A percentile compares a stretch with the other conserved stretches of the same genome.
These are phyloP conservation scores for Daldinia grandis DNA, from an alignment of 495 filamentous ascomycete species.

Conservation along the genomic window DNA sequence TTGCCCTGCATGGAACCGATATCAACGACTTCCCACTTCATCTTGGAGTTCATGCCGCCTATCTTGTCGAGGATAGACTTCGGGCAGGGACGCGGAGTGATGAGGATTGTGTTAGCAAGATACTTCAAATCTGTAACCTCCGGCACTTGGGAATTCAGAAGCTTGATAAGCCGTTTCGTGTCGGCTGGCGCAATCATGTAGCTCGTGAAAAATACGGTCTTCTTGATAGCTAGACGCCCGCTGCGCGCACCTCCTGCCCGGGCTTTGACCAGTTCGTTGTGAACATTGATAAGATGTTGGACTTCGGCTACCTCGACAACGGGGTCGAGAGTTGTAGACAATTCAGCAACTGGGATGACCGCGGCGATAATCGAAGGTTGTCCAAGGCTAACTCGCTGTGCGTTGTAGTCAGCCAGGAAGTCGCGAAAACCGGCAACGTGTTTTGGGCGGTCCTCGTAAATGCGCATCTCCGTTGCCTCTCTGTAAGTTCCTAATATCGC, in stretches of 20 bases:
- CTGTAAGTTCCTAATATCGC: slow-evolving; percentile 85
- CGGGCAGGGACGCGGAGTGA: slow-evolving; percentile 76
- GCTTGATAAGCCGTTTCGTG: slow-evolving; percentile 71
- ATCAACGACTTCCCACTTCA: slow-evolving; percentile 83
- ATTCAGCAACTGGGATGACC: slow-evolving; percentile 87
- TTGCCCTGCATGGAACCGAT: slow-evolving; percentile 76
- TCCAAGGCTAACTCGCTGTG: slow-evolving; percentile 48
- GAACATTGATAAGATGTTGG: slow-evolving; percentile 86
- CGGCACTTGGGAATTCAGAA: slow-evolving; percentile 67
- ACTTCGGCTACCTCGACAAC: slow-evolving; percentile 83
- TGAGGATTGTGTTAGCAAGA: slow-evolving; percentile 91
- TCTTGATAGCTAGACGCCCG: slow-evolving; percentile 73
- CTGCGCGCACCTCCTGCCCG: slow-evolving; percentile 42
- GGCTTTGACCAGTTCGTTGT: slow-evolving; percentile 67
- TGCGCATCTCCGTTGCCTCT: slow-evolving; percentile 78
- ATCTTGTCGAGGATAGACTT: slow-evolving; percentile 76
- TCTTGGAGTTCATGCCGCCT: slow-evolving; percentile 82
- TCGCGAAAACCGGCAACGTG: slow-evolving; percentile 82
- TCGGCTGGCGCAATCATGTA: slow-evolving; percentile 80
- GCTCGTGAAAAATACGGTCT: slow-evolving; percentile 91
- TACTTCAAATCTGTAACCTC: slow-evolving; percentile 74
- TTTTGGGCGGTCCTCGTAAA: slow-evolving; percentile 68
- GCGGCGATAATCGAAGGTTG: slow-evolving; percentile 75
- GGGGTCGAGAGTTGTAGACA: slow-evolving; percentile 78
- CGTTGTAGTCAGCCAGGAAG: slow-evolving; percentile 79